Evolutionary conservation across 1,284 basidiomycete species (phyloP), one percentile per base, ranked within the genome.

Genomic region (Mycosarcoma mackinlayi): DNA sequence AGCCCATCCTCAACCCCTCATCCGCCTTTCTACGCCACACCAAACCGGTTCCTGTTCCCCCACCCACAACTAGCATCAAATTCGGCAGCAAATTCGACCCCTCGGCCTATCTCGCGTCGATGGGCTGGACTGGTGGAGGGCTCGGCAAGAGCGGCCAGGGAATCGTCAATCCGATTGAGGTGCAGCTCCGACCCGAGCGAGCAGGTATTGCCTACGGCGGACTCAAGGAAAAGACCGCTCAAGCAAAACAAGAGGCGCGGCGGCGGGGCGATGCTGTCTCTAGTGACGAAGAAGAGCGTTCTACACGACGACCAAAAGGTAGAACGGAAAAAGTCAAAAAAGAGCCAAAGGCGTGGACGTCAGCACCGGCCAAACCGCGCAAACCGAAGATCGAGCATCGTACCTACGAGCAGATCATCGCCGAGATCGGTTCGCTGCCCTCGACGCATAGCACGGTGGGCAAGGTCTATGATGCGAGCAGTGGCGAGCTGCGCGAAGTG

Each of bases 61-160:
- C 27, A 3, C 57, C 67, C 1, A 25, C 23, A 16, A 66, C 64
- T 3, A 52, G 16, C 50, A 78, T 73, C 51, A 68, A 68, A 18
- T 70, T 78, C 41, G 73, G 71, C 6, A 54, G 65, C 31, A 71
- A 72, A 19, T 82, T 82, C 51, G 77, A 81, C 39, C 75, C 79
- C 0, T 71, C 75, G 5, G 76, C 74, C 3, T 79, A 78, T 56
- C 69, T 82, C 33, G 64, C 69, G 3, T 65, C 73, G 27, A 81
- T 82, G 78, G 80, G 80, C 30, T 82, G 80, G 80, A 74, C 76
- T 0, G 80, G 80, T n/a, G 79, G 78, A 9, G 80, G 80, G 13
- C 61, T 82, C 11, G 80, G 80, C 10, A 76, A 70, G 30, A 41
- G 73, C 8, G 80, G 80, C 3, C 66, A 80, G 34, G 80, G 80